Evolutionary conservation across 2,329 filamentous ascomycete genomes (phyloP).

Genomic region (Paraconiothyrium sp.): DNA sequence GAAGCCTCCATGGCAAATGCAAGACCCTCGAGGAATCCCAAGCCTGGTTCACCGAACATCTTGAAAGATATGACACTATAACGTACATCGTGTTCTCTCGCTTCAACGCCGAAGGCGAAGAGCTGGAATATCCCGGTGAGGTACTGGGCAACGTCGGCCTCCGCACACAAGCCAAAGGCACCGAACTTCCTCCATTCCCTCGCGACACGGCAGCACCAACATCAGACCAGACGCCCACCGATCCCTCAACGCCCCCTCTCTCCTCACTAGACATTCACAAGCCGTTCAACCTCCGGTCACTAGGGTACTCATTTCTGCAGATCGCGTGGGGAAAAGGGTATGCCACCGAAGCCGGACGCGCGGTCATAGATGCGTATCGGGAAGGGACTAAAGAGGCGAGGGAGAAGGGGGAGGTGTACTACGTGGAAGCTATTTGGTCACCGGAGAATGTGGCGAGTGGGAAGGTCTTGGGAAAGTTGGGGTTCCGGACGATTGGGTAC

Average conservation of each 20-base stretch:
- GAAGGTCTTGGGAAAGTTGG: conserved; percentile 35
- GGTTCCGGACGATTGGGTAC: conserved; percentile 36
- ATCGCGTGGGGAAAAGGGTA: conserved; percentile 37
- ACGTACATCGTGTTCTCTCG: conserved; percentile 29
- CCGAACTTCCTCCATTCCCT: conserved; percentile 19
- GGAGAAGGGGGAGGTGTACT: conserved; percentile 24
- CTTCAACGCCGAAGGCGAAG: not conserved
- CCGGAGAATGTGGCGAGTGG: conserved; percentile 32
- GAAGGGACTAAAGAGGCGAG: conserved; percentile 10
- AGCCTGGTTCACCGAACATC: conserved; percentile 30
- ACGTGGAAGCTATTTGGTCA: conserved; percentile 37
- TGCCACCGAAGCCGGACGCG: conserved; percentile 36
- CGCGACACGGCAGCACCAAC: not conserved
- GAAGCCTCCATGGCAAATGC: conserved; percentile 31
- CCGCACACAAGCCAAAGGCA: conserved; percentile 17
- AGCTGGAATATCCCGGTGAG: conserved; percentile 8
- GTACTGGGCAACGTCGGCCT: conserved; percentile 30
- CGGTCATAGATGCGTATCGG: conserved; percentile 29
- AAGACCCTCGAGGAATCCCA: conserved; percentile 30
- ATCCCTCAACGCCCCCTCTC: not conserved
- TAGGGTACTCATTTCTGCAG: conserved; percentile 38
- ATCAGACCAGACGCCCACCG: not conserved
- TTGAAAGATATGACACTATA: conserved; percentile 20
- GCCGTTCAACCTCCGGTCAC: conserved; percentile 23
- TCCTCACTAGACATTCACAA: not conserved